Conservation (phyloP, 768 basidiomycete species). For the Termitomyces sp. region DNA sequence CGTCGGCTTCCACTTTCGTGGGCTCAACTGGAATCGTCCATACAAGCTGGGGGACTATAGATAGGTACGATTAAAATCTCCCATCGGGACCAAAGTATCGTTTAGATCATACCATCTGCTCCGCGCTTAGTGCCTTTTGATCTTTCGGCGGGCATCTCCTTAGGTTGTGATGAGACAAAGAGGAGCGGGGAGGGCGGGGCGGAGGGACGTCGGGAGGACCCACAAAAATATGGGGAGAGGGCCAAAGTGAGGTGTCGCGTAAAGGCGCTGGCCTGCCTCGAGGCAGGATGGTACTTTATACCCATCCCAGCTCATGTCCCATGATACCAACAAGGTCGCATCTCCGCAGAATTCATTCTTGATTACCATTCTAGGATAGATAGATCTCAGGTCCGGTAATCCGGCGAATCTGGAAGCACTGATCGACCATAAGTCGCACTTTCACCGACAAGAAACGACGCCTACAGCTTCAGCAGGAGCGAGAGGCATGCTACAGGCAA, state of each 20-base stretch:
- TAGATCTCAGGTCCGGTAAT: constrained; percentile 19
- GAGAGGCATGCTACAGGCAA: neutral
- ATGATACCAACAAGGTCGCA: constrained; percentile 16
- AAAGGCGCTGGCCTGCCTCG: constrained; percentile 20
- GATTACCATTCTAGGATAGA: constrained; percentile 19
- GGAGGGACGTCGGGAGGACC: constrained; percentile 17
- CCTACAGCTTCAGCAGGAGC: constrained; percentile 1
- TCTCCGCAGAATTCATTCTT: constrained; percentile 19
- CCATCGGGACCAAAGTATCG: neutral
- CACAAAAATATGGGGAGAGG: constrained; percentile 16
- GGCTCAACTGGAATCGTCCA: constrained; percentile 44
- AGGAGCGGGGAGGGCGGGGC: constrained; percentile 3
- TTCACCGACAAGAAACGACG: constrained; percentile 12
- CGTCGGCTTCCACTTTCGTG: constrained; percentile 21
- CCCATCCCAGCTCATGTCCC: constrained; percentile 8
- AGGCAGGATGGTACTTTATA: constrained; percentile 22
- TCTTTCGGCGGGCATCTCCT: constrained; percentile 46
- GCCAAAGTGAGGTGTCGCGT: constrained; percentile 22
- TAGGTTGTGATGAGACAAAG: constrained; percentile 10
- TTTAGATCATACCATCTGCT: constrained; percentile 32
- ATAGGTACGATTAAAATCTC: constrained; percentile 12
- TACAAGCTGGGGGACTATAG: constrained; percentile 38
- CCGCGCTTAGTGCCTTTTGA: constrained; percentile 35
- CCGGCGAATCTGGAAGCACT: constrained; percentile 16
- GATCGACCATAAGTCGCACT: constrained; percentile 19